Conservation (phyloP, 768 basidiomycete species). For the Mycena floridula region DNA sequence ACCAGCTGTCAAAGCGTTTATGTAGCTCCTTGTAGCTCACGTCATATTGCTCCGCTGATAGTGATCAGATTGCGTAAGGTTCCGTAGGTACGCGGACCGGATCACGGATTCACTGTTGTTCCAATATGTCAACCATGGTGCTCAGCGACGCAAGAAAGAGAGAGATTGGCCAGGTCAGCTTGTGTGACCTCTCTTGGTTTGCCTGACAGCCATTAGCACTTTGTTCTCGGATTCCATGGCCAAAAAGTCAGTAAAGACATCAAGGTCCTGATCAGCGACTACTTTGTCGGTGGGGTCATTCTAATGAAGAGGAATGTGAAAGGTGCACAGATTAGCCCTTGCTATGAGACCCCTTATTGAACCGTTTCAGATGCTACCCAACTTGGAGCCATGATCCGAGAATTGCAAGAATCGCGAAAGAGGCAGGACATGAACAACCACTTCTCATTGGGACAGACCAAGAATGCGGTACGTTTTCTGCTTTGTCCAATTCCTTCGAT, state of each 20-base stretch:
- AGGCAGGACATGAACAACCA: slow-evolving; percentile 48
- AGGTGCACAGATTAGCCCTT: slow-evolving; percentile 24
- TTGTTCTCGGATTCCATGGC: slow-evolving; percentile 68
- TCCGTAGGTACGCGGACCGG: too few relatives aligned
- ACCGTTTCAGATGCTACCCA: slow-evolving; percentile 43
- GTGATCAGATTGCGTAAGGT: too few relatives aligned
- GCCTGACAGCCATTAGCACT: slow-evolving; percentile 39
- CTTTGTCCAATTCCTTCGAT: too few relatives aligned
- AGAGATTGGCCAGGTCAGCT: neutral
- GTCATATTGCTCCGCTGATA: too few relatives aligned
- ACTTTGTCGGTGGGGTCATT: slow-evolving; percentile 63
- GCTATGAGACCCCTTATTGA: neutral
- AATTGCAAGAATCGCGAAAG: slow-evolving; percentile 51
- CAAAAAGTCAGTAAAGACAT: slow-evolving; percentile 44
- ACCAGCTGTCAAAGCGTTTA: too few relatives aligned
- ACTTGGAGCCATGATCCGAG: slow-evolving; percentile 37
- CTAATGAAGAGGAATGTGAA: slow-evolving; percentile 64
- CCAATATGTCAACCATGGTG: neutral
- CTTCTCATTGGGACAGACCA: slow-evolving; percentile 70
- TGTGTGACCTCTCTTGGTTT: neutral
- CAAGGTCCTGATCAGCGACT: slow-evolving; percentile 50
- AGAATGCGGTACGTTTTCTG: slow-evolving; percentile 48
- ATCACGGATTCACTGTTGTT: too few relatives aligned
- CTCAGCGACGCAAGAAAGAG: neutral
- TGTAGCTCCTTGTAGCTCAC: too few relatives aligned